A percentile compares a stretch with the other conserved stretches of the same genome.
phyloP scores from a whole-genome alignment of 495 filamentous ascomycete genomes.

The Aspergillus ostianus region DNA sequence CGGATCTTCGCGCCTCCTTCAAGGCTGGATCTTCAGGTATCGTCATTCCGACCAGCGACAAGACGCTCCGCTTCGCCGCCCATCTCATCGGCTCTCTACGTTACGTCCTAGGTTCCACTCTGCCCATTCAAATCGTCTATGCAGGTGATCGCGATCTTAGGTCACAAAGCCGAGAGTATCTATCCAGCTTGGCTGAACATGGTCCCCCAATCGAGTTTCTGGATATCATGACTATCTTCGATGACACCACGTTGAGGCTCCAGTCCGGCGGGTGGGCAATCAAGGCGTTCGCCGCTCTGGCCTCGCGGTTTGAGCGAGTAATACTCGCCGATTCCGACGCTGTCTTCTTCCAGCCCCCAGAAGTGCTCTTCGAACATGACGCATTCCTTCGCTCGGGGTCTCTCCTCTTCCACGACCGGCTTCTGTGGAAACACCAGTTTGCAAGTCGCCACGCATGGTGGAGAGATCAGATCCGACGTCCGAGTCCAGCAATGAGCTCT shows the following conservation, averaged over 20 bases:
- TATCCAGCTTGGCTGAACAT: not conserved
- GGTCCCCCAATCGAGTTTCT: conserved; percentile 9
- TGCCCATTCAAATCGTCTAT: conserved; percentile 14
- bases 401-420: conserved; percentile 14
- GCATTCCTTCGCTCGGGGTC: conserved; percentile 5
- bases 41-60: conserved; percentile 13
- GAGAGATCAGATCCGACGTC: conserved; percentile 4
- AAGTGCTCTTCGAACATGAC: conserved; percentile 10
- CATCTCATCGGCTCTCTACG: conserved; percentile 11
- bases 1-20: conserved; percentile 8
- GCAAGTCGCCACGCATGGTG: conserved; percentile 5
- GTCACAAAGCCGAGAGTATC: not conserved
- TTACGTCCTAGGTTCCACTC: conserved; percentile 6
- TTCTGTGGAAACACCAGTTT: conserved; percentile 6
- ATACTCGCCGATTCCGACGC: conserved; percentile 11
- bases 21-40: not conserved
- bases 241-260: conserved; percentile 7
- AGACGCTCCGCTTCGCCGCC: conserved; percentile 7
- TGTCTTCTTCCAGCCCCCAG: conserved; percentile 11
- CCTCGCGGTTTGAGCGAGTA: conserved; percentile 10
- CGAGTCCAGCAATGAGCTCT: not conserved
- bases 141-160: conserved; percentile 9
- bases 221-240: conserved; percentile 10
- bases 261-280: conserved; percentile 12
- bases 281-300: conserved; percentile 11